These are phyloP conservation scores for Hypoxylon trugodes DNA, from an alignment of 495 filamentous ascomycete genomes.

Conservation along the genomic window DNA sequence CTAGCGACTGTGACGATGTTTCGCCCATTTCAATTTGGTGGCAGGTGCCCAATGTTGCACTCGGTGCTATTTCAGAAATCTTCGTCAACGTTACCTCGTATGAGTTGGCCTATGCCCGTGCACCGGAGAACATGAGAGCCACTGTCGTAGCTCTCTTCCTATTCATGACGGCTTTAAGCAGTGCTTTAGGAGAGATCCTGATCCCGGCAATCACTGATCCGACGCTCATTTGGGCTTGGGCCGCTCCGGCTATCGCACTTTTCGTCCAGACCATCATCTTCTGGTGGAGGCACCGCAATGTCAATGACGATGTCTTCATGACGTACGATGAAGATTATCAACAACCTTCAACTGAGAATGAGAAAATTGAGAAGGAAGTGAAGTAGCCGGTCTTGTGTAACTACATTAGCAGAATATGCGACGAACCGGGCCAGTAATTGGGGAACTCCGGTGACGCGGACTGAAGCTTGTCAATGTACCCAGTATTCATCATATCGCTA, in stretches of 20 bases:
- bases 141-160: constrained; percentile 68
- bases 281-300: constrained; percentile 53
- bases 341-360: not conserved
- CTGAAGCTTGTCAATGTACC: no score
- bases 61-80: constrained; percentile 65
- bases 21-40: constrained; percentile 64
- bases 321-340: constrained; percentile 37
- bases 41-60: constrained; percentile 53
- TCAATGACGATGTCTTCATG: constrained; percentile 59
- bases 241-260: constrained; percentile 58
- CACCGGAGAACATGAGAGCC: constrained; percentile 67
- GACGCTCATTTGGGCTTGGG: constrained; percentile 61
- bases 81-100: constrained; percentile 69
- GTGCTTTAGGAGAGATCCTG: constrained; percentile 61
- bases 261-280: constrained; percentile 59
- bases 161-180: constrained; percentile 60
- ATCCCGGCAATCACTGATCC: constrained; percentile 65
- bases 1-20: constrained; percentile 52
- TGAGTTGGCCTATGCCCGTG: constrained; percentile 70
- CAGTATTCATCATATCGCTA: no score
- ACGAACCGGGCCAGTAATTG: no score
- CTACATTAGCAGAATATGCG: not conserved
- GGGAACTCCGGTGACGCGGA: no score
- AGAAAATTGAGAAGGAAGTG: constrained; percentile 6
- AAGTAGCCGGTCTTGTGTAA: not conserved